Percentiles rank a stretch among this genome's conserved stretches.
Conservation (phyloP, 73 alveolate genomes). For the Symbiodinium natans region DNA sequence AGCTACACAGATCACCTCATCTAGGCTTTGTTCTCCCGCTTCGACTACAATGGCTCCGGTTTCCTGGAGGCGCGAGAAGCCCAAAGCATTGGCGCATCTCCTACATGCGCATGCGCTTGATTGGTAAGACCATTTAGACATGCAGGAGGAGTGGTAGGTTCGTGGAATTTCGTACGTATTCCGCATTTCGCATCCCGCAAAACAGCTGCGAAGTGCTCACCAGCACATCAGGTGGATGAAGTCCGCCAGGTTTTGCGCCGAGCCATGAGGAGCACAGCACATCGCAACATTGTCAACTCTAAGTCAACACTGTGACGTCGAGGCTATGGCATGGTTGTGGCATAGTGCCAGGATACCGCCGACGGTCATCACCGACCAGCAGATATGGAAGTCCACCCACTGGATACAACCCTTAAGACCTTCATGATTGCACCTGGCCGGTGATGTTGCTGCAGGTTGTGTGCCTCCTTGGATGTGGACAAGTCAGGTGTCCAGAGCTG, state of each 20-base stretch:
- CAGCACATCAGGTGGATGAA: slow-evolving; percentile 22
- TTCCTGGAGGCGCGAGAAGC: slow-evolving; percentile 28
- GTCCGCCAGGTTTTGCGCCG: slow-evolving; percentile 58
- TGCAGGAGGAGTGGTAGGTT: neutral
- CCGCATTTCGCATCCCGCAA: neutral
- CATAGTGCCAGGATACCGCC: slow-evolving; percentile 30
- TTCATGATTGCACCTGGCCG: neutral
- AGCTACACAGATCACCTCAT: neutral
- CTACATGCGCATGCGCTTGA: neutral
- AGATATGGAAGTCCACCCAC: slow-evolving; percentile 7
- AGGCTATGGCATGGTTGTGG: too few species aligned
- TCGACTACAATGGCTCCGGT: slow-evolving; percentile 48
- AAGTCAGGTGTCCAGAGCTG: neutral
- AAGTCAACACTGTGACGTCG: neutral
- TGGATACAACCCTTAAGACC: neutral
- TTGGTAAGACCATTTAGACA: neutral
- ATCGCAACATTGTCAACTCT: too few species aligned
- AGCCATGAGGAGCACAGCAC: slow-evolving; percentile 31
- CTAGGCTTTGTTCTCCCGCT: slow-evolving; percentile 58
- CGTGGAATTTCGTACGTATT: neutral
- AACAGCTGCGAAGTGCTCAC: neutral
- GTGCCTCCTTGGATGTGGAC: slow-evolving; percentile 53
- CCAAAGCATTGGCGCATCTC: neutral
- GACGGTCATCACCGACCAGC: slow-evolving; percentile 12
- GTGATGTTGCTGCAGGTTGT: neutral